A percentile compares a stretch with the other conserved stretches of the same genome.
Conservation (phyloP, 2,329 filamentous ascomycete species). For the Xylariaceae sp. region DNA sequence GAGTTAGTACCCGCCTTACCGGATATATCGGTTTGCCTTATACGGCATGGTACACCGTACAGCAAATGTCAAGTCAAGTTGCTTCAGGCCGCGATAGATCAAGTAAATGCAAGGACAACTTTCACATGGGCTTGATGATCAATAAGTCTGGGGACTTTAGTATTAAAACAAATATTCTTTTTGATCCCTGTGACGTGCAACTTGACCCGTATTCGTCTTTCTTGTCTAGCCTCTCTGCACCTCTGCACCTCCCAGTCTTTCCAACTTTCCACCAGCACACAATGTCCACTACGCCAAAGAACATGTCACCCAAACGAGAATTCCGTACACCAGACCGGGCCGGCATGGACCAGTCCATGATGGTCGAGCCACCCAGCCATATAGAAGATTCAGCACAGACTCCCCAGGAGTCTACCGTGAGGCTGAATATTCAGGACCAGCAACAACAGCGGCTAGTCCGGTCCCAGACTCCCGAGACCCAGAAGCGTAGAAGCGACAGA, state of each 20-base stretch:
- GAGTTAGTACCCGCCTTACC: slow-evolving; percentile 13
- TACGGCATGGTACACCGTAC: slow-evolving; percentile 1
- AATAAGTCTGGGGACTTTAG: too few relatives aligned
- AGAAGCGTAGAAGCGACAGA: slow-evolving; percentile 33
- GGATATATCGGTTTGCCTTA: slow-evolving; percentile 17
- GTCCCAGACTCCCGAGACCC: slow-evolving; percentile 32
- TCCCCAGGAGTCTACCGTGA: slow-evolving; percentile 22
- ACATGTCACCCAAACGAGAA: slow-evolving; percentile 19
- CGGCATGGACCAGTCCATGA: slow-evolving; percentile 26
- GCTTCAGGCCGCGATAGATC: neutral
- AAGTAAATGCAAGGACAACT: neutral
- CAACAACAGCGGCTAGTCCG: slow-evolving; percentile 23
- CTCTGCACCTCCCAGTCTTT: too few relatives aligned
- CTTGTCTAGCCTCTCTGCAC: too few relatives aligned
- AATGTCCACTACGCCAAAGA: slow-evolving; percentile 27
- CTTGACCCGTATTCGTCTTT: neutral
- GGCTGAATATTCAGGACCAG: slow-evolving; percentile 21
- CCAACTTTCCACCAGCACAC: neutral
- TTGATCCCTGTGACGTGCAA: too few relatives aligned
- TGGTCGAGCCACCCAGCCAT: slow-evolving; percentile 27
- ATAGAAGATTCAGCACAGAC: slow-evolving; percentile 18
- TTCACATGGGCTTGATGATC: neutral
- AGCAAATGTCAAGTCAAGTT: slow-evolving; percentile 7
- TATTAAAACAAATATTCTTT: too few relatives aligned
- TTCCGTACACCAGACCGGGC: slow-evolving; percentile 19